Conservation (phyloP, 495 filamentous ascomycete genomes). For the Pyrenula aspistea region DNA sequence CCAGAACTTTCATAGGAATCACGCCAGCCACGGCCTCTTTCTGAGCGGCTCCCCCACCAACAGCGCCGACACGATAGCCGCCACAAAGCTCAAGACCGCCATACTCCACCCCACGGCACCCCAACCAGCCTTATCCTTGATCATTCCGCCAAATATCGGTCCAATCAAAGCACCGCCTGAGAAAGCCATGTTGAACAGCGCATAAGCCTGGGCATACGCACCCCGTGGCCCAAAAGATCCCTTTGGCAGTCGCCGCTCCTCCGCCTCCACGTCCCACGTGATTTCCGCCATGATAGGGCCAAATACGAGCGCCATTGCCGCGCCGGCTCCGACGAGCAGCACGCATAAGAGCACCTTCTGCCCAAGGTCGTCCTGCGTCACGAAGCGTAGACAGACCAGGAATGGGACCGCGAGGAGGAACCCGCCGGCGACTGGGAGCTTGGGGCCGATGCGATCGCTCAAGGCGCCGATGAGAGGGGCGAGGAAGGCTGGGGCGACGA, state of each 20-base stretch:
- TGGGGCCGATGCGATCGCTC: constrained; percentile 52
- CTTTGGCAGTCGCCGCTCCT: neutral
- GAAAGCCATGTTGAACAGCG: constrained; percentile 7
- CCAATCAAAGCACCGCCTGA: constrained; percentile 6
- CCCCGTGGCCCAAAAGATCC: constrained; percentile 1
- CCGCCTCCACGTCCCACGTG: constrained; percentile 1
- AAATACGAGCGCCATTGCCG: constrained; percentile 1
- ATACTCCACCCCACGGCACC: constrained; percentile 2
- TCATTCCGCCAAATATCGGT: constrained; percentile 3
- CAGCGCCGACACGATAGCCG: too few species aligned
- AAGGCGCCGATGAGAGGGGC: constrained; percentile 50
- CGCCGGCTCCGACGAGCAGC: constrained; percentile 44
- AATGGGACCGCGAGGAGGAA: constrained; percentile 48
- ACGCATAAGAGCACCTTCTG: constrained; percentile 55
- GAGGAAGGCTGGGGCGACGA: constrained; percentile 52
- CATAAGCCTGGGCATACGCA: constrained; percentile 6
- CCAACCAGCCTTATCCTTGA: constrained; percentile 6
- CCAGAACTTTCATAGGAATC: too few species aligned
- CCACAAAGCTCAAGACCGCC: constrained; percentile 1
- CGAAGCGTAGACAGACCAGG: constrained; percentile 53
- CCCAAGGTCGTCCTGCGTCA: constrained; percentile 36
- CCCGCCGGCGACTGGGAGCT: constrained; percentile 45
- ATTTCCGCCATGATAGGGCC: constrained; percentile 2
- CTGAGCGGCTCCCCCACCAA: too few species aligned
- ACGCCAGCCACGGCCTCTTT: too few species aligned